Evolutionary conservation across 2,329 filamentous ascomycete species (phyloP), one percentile per base, ranked within the genome.

Genomic region (Fusarium marasasianum): DNA sequence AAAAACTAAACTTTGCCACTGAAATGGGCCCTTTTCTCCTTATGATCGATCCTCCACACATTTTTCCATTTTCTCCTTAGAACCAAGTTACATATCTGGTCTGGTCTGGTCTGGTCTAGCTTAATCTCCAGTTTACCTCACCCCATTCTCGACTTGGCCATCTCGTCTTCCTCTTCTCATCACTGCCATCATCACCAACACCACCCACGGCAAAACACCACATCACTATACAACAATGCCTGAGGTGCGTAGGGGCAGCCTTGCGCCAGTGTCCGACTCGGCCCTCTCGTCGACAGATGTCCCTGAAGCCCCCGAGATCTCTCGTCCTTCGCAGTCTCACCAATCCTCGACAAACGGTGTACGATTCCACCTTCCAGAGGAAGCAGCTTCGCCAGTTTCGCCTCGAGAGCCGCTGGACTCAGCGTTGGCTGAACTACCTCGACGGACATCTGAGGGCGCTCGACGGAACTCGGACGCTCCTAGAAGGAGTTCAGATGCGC

Each of bases 171-270:
- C n/a, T 51, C 38, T 29, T 55, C 18, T 17, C 59, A 65, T 45
- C 40, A 44, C 48, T 18, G 26, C 45, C 24, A 59, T 48, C 59
- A 51, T 29, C 54, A 44, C 20, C 50, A 51, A 45, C 26, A 56
- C 24, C 51, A 54, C 51, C 51, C 50, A 38, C 24, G 26, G 37
- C 40, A 65, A 22, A 54, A 53, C 41, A 61, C 47, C 43, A 26
- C 38, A 31, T 38, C 26, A 22, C 50, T 43, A 35, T 41, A 44
- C 56, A 45, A 76, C 51, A 35, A 81, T 81, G 80, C 79, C 80
- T 53, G 76, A 81, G 65, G 74, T 80, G 59, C 75, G 78, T 56
- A 72, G 76, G 71, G 80, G 78, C 33, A 79, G 76, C 47, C 64
- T 76, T 26, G 69, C 76, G 41, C 62, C 69, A 33, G 48, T 72